Conservation (phyloP, 2,329 filamentous ascomycete species). For the Cladosporium sp. region DNA sequence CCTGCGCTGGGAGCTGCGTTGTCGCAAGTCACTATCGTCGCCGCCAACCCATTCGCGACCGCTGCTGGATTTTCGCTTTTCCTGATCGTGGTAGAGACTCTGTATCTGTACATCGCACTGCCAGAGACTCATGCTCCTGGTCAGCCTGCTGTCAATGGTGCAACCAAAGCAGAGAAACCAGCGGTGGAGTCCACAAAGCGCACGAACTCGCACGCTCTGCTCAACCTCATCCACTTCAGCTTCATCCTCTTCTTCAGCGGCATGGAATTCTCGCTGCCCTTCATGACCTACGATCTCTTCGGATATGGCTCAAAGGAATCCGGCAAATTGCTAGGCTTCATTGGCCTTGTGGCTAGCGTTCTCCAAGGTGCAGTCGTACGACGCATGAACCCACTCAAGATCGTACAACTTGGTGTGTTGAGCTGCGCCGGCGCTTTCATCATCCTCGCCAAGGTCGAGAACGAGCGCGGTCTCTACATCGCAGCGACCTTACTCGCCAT, state of each 20-base stretch:
- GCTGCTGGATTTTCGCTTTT: constrained; percentile 83
- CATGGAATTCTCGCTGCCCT: constrained; percentile 95
- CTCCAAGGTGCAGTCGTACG: constrained; percentile 90
- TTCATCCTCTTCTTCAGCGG: constrained; percentile 97
- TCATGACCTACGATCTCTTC: constrained; percentile 96
- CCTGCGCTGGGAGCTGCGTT: constrained; percentile 87
- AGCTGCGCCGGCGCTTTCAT: constrained; percentile 77
- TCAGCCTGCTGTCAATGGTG: constrained; percentile 17
- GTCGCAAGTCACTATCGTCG: constrained; percentile 70
- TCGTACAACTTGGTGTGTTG: constrained; percentile 73
- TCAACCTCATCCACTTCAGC: constrained; percentile 81
- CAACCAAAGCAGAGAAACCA: constrained; percentile 18
- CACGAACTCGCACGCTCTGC: constrained; percentile 77
- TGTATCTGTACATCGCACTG: constrained; percentile 77
- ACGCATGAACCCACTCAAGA: constrained; percentile 73
- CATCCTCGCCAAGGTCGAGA: constrained; percentile 66
- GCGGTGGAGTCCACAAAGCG: constrained; percentile 35
- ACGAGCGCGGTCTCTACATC: constrained; percentile 67
- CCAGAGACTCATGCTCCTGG: constrained; percentile 71
- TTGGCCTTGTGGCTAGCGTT: constrained; percentile 86
- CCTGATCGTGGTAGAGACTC: constrained; percentile 79
- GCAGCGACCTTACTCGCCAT: constrained; percentile 81
- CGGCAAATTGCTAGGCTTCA: constrained; percentile 80
- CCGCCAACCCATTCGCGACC: constrained; percentile 88
- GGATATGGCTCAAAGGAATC: constrained; percentile 74